phyloP scores from a whole-genome alignment of 306 rosid genomes.

The Prunus fruticosa region DNA sequence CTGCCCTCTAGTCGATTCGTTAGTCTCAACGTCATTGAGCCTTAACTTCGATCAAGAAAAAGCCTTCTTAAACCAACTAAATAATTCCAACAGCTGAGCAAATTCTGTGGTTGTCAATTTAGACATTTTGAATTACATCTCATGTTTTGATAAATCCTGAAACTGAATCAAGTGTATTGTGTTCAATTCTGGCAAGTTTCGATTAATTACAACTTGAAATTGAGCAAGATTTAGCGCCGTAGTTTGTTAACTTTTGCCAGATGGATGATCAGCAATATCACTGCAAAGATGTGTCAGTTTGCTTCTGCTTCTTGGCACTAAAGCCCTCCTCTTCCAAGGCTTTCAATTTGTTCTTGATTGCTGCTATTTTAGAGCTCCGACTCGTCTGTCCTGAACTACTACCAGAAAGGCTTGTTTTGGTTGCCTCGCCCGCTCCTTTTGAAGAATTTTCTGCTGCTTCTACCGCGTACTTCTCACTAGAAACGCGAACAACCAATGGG shows the following conservation, averaged over 20 bases:
- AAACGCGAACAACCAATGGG: conserved; percentile 80
- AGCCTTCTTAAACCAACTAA: too few relatives aligned
- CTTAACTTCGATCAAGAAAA: too few relatives aligned
- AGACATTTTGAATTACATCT: not conserved
- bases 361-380: conserved; percentile 79
- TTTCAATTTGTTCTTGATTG: conserved; percentile 88
- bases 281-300: conserved; percentile 38
- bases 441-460: conserved; percentile 45
- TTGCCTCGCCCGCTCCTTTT: conserved; percentile 39
- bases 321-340: conserved; percentile 74
- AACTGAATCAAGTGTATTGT: not conserved
- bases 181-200: not conserved
- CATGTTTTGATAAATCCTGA: not conserved
- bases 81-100: too few relatives aligned
- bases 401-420: conserved; percentile 40
- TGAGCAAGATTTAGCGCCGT: not conserved
- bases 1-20: too few relatives aligned
- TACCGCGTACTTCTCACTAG: conserved; percentile 47
- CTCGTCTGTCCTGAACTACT: conserved; percentile 54
- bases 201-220: not conserved
- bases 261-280: not conserved
- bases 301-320: conserved; percentile 71
- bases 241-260: conserved; percentile 7
- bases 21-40: too few relatives aligned
- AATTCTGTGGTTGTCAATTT: too few relatives aligned